phyloP scores from a whole-genome alignment of 345 rosid genomes.

The Arabidopsis suecica region DNA sequence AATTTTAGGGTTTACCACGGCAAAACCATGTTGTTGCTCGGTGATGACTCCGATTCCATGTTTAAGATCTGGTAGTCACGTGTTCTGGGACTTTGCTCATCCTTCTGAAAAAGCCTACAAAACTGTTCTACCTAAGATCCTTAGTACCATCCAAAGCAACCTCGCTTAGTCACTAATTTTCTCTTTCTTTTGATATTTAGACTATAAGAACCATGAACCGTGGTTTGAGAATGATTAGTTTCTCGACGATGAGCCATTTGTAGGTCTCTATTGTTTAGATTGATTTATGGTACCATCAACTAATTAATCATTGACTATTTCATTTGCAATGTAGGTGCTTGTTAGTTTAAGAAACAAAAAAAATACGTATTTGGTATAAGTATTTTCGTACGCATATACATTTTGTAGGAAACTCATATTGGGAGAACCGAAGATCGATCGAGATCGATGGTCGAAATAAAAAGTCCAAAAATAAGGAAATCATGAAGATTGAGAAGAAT shows the following conservation, averaged over 20 bases:
- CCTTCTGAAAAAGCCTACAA: constrained; percentile 40
- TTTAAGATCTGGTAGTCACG: constrained; percentile 25
- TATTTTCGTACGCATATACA: no score
- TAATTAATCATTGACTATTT: not conserved
- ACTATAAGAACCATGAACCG: not conserved
- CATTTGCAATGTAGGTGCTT: not conserved
- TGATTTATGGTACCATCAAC: not conserved
- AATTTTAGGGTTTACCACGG: constrained; percentile 26
- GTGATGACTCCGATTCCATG: constrained; percentile 33
- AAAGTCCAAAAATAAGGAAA: no score
- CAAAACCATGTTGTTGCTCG: constrained; percentile 35
- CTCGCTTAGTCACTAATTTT: constrained; percentile 18
- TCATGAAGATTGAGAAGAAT: no score
- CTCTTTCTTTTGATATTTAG: not conserved
- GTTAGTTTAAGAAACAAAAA: not conserved
- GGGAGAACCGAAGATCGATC: no score
- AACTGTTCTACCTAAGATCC: constrained; percentile 20
- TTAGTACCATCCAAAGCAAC: constrained; percentile 17
- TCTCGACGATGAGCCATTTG: not conserved
- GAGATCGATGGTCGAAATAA: no score
- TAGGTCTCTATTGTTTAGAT: constrained; percentile 5
- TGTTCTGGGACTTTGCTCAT: constrained; percentile 42
- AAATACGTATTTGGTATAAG: not conserved
- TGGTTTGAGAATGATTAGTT: not conserved
- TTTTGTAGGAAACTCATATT: not conserved